A percentile compares a stretch with the other conserved stretches of the same genome.
phyloP scores from a whole-genome alignment of 352 stramenopile species.

The Pythium insidiosum region DNA sequence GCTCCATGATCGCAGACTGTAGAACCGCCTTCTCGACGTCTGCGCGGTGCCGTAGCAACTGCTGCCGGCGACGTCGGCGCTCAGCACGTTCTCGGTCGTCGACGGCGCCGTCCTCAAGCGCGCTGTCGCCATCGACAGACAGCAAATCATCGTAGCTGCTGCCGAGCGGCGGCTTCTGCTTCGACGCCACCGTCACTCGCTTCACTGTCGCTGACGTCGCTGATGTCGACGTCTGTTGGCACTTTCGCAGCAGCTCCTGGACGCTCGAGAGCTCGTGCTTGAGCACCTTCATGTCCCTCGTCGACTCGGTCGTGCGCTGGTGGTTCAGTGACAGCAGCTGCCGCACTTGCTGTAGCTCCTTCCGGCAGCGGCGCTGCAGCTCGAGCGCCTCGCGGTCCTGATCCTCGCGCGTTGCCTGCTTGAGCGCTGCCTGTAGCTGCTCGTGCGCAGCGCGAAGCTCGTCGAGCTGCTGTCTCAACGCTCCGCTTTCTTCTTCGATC shows the following conservation, averaged over 20 bases:
- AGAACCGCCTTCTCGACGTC: slow-evolving; percentile 24
- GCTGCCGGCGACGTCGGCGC: no score
- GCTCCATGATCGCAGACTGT: slow-evolving; percentile 33
- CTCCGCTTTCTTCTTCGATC: slow-evolving; percentile 4
- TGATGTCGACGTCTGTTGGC: slow-evolving; percentile 12
- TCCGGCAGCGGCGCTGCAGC: slow-evolving; percentile 15
- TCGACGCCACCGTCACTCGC: slow-evolving; percentile 1
- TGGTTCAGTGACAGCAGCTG: slow-evolving; percentile 41
- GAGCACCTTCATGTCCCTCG: slow-evolving; percentile 37
- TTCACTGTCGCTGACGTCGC: not conserved
- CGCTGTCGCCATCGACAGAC: no score
- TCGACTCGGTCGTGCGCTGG: slow-evolving; percentile 32
- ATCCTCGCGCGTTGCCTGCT: no score
- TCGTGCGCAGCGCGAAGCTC: slow-evolving; percentile 9
- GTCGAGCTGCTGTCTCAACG: slow-evolving; percentile 19
- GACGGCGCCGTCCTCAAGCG: no score
- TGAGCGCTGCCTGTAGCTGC: slow-evolving; percentile 6
- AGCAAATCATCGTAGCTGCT: no score
- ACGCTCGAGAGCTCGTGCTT: slow-evolving; percentile 40
- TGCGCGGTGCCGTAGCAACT: slow-evolving; percentile 3
- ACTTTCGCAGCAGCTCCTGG: slow-evolving; percentile 32
- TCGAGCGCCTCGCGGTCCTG: slow-evolving; percentile 17
- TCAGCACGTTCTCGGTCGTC: no score
- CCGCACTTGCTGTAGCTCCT: slow-evolving; percentile 32
- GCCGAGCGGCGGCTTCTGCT: no score